These are phyloP conservation scores for Zopfia rhizophila DNA, from an alignment of 2,329 filamentous ascomycete genomes.

Conservation along the genomic window DNA sequence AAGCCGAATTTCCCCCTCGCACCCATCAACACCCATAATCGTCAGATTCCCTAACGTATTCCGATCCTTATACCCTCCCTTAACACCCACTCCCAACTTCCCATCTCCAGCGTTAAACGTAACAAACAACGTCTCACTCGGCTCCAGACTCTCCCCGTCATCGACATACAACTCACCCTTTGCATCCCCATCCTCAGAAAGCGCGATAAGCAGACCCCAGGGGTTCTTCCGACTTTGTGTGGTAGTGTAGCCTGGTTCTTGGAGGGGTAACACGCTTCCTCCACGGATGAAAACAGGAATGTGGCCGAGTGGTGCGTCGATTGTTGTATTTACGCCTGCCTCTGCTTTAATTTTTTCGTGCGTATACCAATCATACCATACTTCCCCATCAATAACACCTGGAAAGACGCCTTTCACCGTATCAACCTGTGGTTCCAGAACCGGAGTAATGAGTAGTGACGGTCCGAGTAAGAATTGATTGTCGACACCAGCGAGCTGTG, in stretches of 20 bases:
- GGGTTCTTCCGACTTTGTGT: conserved; percentile 69
- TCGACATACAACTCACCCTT: conserved; percentile 75
- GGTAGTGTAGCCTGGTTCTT: conserved; percentile 75
- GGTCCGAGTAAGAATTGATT: conserved; percentile 77
- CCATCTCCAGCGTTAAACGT: conserved; percentile 58
- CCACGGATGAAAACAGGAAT: conserved; percentile 79
- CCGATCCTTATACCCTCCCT: conserved; percentile 65
- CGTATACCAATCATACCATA: conserved; percentile 87
- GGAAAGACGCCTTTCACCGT: conserved; percentile 76
- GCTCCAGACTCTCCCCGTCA: conserved; percentile 75
- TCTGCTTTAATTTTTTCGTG: conserved; percentile 64
- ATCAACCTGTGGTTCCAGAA: conserved; percentile 70
- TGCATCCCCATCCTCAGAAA: conserved; percentile 66
- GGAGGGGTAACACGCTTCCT: conserved; percentile 73
- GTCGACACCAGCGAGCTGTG: conserved; percentile 72
- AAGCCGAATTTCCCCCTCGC: conserved; percentile 54
- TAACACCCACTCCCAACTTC: conserved; percentile 59
- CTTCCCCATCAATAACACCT: conserved; percentile 66
- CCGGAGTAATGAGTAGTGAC: conserved; percentile 73
- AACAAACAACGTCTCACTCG: conserved; percentile 66
- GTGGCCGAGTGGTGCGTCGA: conserved; percentile 70
- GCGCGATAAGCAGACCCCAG: conserved; percentile 74
- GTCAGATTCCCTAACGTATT: conserved; percentile 72
- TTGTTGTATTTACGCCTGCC: conserved; percentile 67
- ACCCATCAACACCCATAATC: conserved; percentile 65